Percentiles rank a stretch among this genome's conserved stretches.
phyloP scores from a whole-genome alignment of 768 basidiomycete genomes.

The button mushroom (Agaricus bisporus) region DNA sequence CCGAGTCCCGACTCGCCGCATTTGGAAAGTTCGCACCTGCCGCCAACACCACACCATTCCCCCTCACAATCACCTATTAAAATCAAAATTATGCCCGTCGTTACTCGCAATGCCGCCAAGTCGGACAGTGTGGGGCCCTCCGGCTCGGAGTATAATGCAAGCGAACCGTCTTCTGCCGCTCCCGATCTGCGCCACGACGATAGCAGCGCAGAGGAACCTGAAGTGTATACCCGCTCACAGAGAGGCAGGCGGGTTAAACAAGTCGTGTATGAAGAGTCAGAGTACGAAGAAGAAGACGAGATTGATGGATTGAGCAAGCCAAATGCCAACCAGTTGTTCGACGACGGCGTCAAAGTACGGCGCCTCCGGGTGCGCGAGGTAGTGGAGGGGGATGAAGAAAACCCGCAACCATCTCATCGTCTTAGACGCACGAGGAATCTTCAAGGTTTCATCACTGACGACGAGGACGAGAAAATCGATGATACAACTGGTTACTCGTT shows the following conservation, averaged over 20 bases:
- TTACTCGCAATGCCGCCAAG: constrained; percentile 24
- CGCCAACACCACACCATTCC: constrained; percentile 5
- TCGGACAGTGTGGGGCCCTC: constrained; percentile 29
- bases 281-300: constrained; percentile 26
- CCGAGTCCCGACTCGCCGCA: constrained; percentile 18
- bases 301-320: constrained; percentile 12
- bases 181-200: constrained; percentile 20
- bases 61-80: constrained; percentile 24
- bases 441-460: constrained; percentile 15
- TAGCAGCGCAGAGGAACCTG: constrained; percentile 28
- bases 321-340: constrained; percentile 18
- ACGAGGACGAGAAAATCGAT: constrained; percentile 20
- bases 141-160: constrained; percentile 45
- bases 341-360: constrained; percentile 22
- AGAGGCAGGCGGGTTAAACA: constrained; percentile 36
- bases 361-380: constrained; percentile 17
- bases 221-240: constrained; percentile 21
- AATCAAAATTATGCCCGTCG: constrained; percentile 27
- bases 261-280: constrained; percentile 40
- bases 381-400: constrained; percentile 18
- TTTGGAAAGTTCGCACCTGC: constrained; percentile 15
- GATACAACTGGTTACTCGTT: neutral
- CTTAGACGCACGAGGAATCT: neutral
- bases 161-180: constrained; percentile 35
- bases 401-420: neutral